Evolutionary conservation across 805 yeast species (phyloP).

Genomic region (Zygosaccharomyces bisporus): DNA sequence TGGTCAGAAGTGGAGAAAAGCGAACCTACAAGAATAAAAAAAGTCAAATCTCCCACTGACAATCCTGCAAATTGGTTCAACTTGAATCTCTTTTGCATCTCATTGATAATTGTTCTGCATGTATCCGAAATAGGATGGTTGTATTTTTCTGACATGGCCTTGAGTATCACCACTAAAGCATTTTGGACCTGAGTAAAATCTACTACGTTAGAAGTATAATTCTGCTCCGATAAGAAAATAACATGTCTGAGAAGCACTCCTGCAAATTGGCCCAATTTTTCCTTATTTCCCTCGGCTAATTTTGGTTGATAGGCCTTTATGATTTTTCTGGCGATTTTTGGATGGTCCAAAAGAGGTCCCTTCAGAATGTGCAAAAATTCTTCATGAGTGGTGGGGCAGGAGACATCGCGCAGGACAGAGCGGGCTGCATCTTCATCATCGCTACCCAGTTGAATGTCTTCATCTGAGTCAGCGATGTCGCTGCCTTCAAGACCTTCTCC

Average conservation of each 20-base stretch:
- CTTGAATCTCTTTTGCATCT: constrained; percentile 52
- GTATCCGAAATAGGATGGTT: constrained; percentile 59
- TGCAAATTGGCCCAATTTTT: constrained; percentile 60
- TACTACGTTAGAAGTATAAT: constrained; percentile 34
- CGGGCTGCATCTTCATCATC: constrained; percentile 30
- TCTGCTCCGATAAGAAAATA: constrained; percentile 45
- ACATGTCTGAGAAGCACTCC: constrained; percentile 61
- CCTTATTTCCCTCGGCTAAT: constrained; percentile 77
- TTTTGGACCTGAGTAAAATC: constrained; percentile 40
- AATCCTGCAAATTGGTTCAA: constrained; percentile 38
- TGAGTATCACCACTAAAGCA: constrained; percentile 45
- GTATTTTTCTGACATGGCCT: constrained; percentile 60
- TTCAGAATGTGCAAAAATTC: constrained; percentile 41
- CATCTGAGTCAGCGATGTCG: constrained; percentile 41
- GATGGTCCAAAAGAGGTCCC: constrained; percentile 41
- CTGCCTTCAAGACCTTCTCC: constrained; percentile 38
- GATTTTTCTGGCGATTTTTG: constrained; percentile 50
- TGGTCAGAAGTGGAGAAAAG: constrained; percentile 93
- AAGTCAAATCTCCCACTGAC: constrained; percentile 52
- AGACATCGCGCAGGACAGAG: constrained; percentile 11
- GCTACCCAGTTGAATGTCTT: constrained; percentile 37
- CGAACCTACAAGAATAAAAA: constrained; percentile 67
- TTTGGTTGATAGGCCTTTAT: constrained; percentile 67
- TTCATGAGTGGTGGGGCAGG: constrained; percentile 49
- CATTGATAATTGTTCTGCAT: constrained; percentile 53